phyloP scores from a whole-genome alignment of 2,329 filamentous ascomycete species.

The Colletotrichum sp. region DNA sequence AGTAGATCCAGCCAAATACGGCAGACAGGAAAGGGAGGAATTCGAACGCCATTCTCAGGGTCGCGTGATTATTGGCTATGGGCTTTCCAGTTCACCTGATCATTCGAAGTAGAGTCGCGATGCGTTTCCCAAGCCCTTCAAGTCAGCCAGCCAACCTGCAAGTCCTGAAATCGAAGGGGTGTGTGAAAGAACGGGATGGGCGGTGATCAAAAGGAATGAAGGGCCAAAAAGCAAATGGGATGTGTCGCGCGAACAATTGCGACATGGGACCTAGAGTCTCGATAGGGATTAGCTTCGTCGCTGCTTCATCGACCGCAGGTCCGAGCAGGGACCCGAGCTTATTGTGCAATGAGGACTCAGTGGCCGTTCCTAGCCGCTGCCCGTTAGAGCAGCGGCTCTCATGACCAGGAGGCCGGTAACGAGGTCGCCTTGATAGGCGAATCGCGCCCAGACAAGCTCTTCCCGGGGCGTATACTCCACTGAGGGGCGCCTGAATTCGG shows the following conservation, averaged over 20 bases:
- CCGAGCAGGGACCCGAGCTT: background rate
- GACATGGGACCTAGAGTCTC: background rate
- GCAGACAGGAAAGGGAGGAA: conserved; percentile 58
- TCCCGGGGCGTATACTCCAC: background rate
- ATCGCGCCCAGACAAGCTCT: background rate
- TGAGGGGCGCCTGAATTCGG: background rate
- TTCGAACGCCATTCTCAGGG: conserved; percentile 24
- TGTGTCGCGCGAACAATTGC: background rate
- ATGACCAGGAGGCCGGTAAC: background rate
- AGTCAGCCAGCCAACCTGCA: background rate
- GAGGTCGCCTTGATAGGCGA: background rate
- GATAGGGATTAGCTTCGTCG: background rate
- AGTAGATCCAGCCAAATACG: conserved; percentile 79
- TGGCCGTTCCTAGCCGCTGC: background rate
- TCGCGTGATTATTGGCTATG: background rate
- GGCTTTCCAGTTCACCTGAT: background rate
- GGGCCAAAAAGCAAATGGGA: background rate
- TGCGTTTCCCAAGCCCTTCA: background rate
- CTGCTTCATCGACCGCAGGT: background rate
- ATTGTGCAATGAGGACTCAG: background rate
- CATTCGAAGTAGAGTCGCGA: background rate
- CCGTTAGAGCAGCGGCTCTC: background rate
- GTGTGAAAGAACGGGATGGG: background rate
- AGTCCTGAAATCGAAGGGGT: background rate
- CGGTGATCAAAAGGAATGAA: background rate